Conservation (phyloP, 768 basidiomycete genomes). For the Daedaleopsis sinensis region DNA sequence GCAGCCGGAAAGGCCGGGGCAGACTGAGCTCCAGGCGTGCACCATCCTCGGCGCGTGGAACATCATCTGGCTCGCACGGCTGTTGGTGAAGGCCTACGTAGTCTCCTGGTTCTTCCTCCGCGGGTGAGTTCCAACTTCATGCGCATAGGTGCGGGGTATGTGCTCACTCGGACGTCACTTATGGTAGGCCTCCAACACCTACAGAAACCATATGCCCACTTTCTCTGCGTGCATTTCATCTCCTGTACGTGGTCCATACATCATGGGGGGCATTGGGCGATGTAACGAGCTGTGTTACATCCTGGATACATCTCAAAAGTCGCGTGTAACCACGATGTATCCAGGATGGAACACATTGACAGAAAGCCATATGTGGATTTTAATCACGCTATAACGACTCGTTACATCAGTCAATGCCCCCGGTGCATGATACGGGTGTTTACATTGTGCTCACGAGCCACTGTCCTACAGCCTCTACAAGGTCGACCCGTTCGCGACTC, state of each 20-base stretch:
- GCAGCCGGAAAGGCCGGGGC: not conserved
- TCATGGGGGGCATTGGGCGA: no score
- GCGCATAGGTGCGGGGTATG: not conserved
- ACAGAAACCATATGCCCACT: not conserved
- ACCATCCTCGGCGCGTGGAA: slow-evolving; percentile 7
- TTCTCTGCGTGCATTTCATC: not conserved
- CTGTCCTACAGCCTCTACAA: not conserved
- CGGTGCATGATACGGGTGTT: no score
- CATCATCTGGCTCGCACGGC: slow-evolving; percentile 14
- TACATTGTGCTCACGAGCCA: not conserved
- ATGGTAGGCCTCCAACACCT: not conserved
- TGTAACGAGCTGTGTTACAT: no score
- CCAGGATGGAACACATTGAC: no score
- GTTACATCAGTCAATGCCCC: no score
- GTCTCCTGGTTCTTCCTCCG: slow-evolving; percentile 1
- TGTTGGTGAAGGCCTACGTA: slow-evolving; percentile 4
- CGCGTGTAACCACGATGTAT: no score
- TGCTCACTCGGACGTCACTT: not conserved
- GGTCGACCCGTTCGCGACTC: not conserved
- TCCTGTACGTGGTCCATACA: not conserved
- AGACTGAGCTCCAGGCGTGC: slow-evolving; percentile 10
- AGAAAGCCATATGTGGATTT: no score
- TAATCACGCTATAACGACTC: no score
- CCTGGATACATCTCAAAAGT: no score
- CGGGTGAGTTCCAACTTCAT: not conserved